phyloP scores from a whole-genome alignment of 1,139 yeast genomes.

The Nakaseomyces uthaithaninus region DNA sequence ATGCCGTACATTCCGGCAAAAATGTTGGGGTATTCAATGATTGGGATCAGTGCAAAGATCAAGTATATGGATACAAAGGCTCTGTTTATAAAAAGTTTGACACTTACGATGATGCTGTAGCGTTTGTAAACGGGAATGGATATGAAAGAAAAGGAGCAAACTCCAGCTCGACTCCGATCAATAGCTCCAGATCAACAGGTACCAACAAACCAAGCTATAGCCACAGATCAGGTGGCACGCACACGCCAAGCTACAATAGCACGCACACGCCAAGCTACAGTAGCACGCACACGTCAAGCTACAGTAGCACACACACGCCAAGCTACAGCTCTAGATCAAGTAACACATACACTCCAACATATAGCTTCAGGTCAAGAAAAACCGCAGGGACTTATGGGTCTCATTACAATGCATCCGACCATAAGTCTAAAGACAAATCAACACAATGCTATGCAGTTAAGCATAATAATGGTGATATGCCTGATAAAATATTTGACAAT shows the following conservation, averaged over 20 bases:
- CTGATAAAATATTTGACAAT: constrained; percentile 33
- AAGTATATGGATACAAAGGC: constrained; percentile 46
- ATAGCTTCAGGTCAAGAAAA: not conserved
- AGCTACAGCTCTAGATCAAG: no score
- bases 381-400: not conserved
- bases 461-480: constrained; percentile 34
- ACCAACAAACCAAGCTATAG: no score
- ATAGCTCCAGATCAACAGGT: no score
- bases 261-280: no score
- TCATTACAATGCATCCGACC: not conserved
- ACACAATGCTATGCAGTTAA: constrained; percentile 33
- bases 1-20: constrained; percentile 58
- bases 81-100: constrained; percentile 51
- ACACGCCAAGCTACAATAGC: no score
- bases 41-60: constrained; percentile 45
- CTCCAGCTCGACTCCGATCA: no score
- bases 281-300: no score
- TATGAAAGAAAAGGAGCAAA: no score
- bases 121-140: constrained; percentile 21
- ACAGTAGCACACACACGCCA: no score
- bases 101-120: constrained; percentile 39
- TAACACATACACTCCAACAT: no score
- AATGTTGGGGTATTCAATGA: constrained; percentile 42
- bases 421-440: not conserved
- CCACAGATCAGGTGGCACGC: no score